A percentile compares a stretch with the other conserved stretches of the same genome.
Evolutionary conservation across 2,329 filamentous ascomycete genomes (phyloP).

Genomic region (Fusarium sp.): DNA sequence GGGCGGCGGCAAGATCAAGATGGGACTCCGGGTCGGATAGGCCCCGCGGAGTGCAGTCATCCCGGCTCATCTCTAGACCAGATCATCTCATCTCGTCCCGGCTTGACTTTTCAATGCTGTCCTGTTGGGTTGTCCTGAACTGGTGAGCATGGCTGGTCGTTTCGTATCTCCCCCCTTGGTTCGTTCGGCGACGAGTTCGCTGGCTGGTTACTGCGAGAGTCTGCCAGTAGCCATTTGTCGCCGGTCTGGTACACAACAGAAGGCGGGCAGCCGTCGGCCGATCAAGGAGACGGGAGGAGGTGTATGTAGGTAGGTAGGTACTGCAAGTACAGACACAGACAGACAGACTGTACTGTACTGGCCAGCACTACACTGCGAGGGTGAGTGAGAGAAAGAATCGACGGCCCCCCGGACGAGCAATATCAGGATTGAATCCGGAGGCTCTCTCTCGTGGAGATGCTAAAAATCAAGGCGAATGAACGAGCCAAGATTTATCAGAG

Average conservation of each 20-base stretch:
- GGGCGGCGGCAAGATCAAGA: slow-evolving; percentile 45
- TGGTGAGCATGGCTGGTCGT: slow-evolving; percentile 41
- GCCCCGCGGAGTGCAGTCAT: slow-evolving; percentile 45
- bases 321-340: not conserved
- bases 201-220: slow-evolving; percentile 36
- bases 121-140: slow-evolving; percentile 37
- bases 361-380: not conserved
- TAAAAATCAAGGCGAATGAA: slow-evolving; percentile 42
- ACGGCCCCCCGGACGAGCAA: slow-evolving; percentile 34
- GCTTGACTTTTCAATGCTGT: slow-evolving; percentile 40
- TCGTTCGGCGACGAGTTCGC: slow-evolving; percentile 17
- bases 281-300: slow-evolving; percentile 31
- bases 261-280: slow-evolving; percentile 36
- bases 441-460: slow-evolving; percentile 39
- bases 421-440: slow-evolving; percentile 40
- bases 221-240: slow-evolving; percentile 38
- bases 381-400: slow-evolving; percentile 15
- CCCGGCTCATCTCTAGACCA: slow-evolving; percentile 44
- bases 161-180: slow-evolving; percentile 13
- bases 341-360: not conserved
- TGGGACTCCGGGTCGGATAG: slow-evolving; percentile 46
- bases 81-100: slow-evolving; percentile 45
- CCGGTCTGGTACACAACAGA: slow-evolving; percentile 39
- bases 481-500: slow-evolving; percentile 45
- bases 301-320: not conserved